Conservation (phyloP, 257 asterid genomes). For the Ballota nigra region DNA sequence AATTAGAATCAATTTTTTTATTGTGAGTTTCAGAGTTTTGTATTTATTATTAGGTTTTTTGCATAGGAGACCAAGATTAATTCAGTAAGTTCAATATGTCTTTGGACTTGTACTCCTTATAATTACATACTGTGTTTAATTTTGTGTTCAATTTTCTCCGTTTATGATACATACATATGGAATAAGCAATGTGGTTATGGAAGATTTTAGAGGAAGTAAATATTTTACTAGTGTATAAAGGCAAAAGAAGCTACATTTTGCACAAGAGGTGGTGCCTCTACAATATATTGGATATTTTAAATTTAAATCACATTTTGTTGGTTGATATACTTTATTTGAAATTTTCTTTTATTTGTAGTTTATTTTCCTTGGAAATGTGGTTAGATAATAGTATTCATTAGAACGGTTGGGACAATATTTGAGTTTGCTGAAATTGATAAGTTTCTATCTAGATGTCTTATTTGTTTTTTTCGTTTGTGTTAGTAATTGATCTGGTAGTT, state of each 20-base stretch:
- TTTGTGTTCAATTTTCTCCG: neutral
- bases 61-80: neutral
- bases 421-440: too few species aligned
- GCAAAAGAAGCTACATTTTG: neutral
- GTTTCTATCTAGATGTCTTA: too few species aligned
- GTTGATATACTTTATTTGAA: too few species aligned
- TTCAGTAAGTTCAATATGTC: neutral
- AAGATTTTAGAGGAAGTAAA: neutral
- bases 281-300: neutral
- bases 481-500: too few species aligned
- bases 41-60: neutral
- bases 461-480: too few species aligned
- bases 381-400: too few species aligned
- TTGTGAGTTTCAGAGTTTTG: neutral
- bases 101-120: neutral
- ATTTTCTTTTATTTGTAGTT: too few species aligned
- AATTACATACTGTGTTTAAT: neutral
- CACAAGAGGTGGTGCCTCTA: neutral
- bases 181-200: neutral
- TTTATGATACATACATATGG: neutral
- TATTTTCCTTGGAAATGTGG: too few species aligned
- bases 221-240: neutral
- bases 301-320: constrained; percentile 56
- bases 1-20: neutral
- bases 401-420: too few species aligned